Percentiles rank a stretch among this genome's conserved stretches.
Evolutionary conservation across 169 alveolate genomes (phyloP).

Genomic region (Perkinsus olseni): DNA sequence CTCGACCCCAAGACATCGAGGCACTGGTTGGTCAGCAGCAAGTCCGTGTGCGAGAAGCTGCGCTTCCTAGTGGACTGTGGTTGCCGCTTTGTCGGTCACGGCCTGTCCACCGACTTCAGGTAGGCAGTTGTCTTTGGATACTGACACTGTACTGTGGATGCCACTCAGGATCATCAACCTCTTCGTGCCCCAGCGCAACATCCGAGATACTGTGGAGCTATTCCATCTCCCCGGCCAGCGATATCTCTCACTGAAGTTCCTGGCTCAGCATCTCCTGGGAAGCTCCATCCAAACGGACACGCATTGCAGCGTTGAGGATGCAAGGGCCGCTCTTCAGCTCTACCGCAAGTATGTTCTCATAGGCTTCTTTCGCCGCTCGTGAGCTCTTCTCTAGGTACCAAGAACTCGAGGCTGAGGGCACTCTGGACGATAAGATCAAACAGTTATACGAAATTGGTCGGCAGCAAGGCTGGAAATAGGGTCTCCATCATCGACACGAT

Average conservation of each 20-base stretch:
- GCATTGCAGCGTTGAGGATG: slow-evolving; percentile 61
- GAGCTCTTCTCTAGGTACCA: not conserved
- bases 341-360: slow-evolving; percentile 9
- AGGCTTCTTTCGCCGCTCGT: not conserved
- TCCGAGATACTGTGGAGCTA: slow-evolving; percentile 59
- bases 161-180: slow-evolving; percentile 43
- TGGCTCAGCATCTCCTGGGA: slow-evolving; percentile 45
- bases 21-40: slow-evolving; percentile 52
- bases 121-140: too few species aligned
- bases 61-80: slow-evolving; percentile 53
- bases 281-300: slow-evolving; percentile 42
- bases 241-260: slow-evolving; percentile 51
- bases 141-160: too few species aligned
- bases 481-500: not conserved
- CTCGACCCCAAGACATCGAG: slow-evolving; percentile 50
- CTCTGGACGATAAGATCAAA: not conserved
- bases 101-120: slow-evolving; percentile 47
- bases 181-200: slow-evolving; percentile 46
- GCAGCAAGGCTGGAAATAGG: not conserved
- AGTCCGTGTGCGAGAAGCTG: slow-evolving; percentile 41
- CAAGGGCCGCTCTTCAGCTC: slow-evolving; percentile 52
- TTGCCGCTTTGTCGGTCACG: slow-evolving; percentile 53
- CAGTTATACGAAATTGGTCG: not conserved
- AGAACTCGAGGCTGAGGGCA: not conserved
- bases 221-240: slow-evolving; percentile 55